These are phyloP conservation scores for Infundibulicybe gibba DNA, from an alignment of 768 basidiomycete species.

Conservation along the genomic window DNA sequence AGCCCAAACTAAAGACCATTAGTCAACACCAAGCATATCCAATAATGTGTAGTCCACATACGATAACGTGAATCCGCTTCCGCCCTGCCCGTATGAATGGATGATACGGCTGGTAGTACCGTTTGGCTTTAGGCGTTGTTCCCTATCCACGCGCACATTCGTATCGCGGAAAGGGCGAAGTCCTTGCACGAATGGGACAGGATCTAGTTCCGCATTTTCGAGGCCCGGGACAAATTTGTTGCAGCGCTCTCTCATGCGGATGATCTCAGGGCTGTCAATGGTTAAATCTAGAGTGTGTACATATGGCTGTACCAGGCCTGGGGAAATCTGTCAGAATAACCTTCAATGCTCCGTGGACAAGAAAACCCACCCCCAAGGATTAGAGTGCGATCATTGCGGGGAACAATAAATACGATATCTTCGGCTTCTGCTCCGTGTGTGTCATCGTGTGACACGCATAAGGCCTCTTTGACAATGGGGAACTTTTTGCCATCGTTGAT, in stretches of 20 bases:
- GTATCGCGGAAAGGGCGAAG: constrained; percentile 19
- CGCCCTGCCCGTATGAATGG: constrained; percentile 21
- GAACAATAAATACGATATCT: constrained; percentile 31
- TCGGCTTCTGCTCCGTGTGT: constrained; percentile 20
- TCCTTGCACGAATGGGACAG: constrained; percentile 20
- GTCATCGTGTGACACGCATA: constrained; percentile 28
- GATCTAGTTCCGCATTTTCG: constrained; percentile 20
- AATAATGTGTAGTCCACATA: too few species aligned
- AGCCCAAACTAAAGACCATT: background rate
- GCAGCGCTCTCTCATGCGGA: constrained; percentile 18
- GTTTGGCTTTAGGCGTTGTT: constrained; percentile 9
- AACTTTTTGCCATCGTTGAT: constrained; percentile 31
- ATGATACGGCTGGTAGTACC: constrained; percentile 3
- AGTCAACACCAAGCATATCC: too few species aligned
- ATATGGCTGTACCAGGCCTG: constrained; percentile 20
- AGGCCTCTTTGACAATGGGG: constrained; percentile 26
- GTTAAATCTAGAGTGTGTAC: constrained; percentile 19
- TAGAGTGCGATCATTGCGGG: constrained; percentile 29
- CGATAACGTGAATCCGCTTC: constrained; percentile 6
- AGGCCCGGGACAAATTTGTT: constrained; percentile 10
- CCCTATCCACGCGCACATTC: constrained; percentile 25
- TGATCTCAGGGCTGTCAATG: constrained; percentile 19
- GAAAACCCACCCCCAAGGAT: constrained; percentile 23
- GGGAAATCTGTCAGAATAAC: too few species aligned
- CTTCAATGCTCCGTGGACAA: too few species aligned